Conservation (phyloP, 768 basidiomycete species). For the Chalciporus pseudorubinellus region DNA sequence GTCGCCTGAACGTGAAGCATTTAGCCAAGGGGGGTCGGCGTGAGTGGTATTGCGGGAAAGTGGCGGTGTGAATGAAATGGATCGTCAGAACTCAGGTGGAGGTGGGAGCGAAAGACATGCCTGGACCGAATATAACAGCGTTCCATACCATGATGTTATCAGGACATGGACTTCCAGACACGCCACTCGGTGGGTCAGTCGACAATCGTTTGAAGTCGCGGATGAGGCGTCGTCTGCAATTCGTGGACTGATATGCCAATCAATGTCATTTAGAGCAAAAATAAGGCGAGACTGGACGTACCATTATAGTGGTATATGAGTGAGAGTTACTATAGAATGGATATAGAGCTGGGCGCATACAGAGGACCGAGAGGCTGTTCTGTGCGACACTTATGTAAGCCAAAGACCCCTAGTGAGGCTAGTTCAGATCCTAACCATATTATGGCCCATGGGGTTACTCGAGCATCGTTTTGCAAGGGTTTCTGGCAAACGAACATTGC, state of each 20-base stretch:
- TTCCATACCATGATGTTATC: constrained; percentile 99
- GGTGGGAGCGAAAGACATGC: constrained; percentile 44
- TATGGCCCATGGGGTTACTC: constrained; percentile 4
- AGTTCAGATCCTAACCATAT: constrained; percentile 27
- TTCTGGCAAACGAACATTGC: too few species aligned
- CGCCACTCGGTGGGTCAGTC: constrained; percentile 92
- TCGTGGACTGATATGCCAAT: constrained; percentile 66
- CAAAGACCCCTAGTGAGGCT: too few species aligned
- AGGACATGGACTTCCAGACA: constrained; percentile 94
- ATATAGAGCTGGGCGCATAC: not conserved
- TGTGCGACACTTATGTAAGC: constrained; percentile 23
- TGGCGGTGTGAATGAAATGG: too few species aligned
- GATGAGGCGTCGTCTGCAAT: constrained; percentile 92
- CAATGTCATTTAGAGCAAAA: not conserved
- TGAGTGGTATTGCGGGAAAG: not conserved
- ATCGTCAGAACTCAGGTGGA: not conserved
- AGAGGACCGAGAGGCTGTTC: constrained; percentile 8
- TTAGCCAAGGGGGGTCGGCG: not conserved
- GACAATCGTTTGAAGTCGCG: constrained; percentile 97
- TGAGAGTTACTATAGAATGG: not conserved
- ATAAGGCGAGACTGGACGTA: constrained; percentile 4
- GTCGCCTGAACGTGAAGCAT: constrained; percentile 56
- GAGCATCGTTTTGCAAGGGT: not conserved
- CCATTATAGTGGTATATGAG: constrained; percentile 18
- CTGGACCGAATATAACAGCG: constrained; percentile 98